A percentile compares a stretch with the other conserved stretches of the same genome.
Conservation (phyloP, 345 rosid species). For the Luvunga scandens region DNA sequence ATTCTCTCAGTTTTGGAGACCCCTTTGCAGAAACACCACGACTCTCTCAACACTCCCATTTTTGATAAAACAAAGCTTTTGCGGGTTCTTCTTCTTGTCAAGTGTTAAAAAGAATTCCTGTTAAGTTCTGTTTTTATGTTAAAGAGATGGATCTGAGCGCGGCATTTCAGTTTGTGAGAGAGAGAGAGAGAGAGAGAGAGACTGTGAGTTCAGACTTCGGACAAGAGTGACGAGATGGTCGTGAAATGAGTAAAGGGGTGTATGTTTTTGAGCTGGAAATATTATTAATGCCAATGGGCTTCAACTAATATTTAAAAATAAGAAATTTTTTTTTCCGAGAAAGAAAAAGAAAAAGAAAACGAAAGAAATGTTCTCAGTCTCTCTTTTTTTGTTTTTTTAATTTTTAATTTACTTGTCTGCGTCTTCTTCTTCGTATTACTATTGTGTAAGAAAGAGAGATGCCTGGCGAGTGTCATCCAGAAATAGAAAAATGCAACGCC, state of each 20-base stretch:
- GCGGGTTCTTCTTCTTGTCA: neutral
- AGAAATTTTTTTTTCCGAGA: neutral
- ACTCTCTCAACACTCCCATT: constrained; percentile 74
- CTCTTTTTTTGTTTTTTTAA: neutral
- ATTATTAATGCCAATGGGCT: neutral
- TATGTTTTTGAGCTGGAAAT: constrained; percentile 35
- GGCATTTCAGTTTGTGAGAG: constrained; percentile 5
- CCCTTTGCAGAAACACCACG: constrained; percentile 95
- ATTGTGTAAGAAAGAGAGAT: too few relatives aligned
- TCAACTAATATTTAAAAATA: neutral
- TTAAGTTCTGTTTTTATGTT: neutral
- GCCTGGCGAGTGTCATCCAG: too few relatives aligned
- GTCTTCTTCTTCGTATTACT: too few relatives aligned
- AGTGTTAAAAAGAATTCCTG: neutral
- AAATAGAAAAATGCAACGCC: too few relatives aligned
- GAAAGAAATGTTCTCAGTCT: neutral
- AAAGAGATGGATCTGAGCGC: constrained; percentile 39
- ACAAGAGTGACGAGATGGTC: constrained; percentile 37
- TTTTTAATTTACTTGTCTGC: too few relatives aligned
- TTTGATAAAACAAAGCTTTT: too few relatives aligned
- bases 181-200: constrained; percentile 7
- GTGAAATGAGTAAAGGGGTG: constrained; percentile 50
- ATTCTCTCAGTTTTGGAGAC: constrained; percentile 79
- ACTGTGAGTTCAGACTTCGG: neutral
- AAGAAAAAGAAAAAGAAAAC: too few relatives aligned